Conservation (phyloP, 2,329 filamentous ascomycete genomes). For the Cladosporium sp. region DNA sequence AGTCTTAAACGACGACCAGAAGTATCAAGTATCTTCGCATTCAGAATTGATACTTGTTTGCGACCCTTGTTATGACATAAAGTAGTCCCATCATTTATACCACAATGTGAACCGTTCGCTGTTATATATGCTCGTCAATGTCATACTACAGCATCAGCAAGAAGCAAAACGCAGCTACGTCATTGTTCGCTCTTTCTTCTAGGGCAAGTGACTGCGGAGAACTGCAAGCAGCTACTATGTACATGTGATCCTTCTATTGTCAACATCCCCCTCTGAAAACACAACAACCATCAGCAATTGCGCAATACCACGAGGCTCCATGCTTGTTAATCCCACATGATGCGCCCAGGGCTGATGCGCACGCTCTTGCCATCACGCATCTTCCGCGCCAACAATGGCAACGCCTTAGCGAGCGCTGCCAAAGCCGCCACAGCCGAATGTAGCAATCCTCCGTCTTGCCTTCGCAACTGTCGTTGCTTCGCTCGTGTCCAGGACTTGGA, state of each 20-base stretch:
- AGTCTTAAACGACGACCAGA: background rate
- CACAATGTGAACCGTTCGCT: background rate
- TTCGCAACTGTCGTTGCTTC: constrained; percentile 32
- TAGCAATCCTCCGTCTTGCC: constrained; percentile 11
- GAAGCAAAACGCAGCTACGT: background rate
- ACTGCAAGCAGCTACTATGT: background rate
- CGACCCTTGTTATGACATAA: background rate
- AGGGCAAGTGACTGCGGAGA: background rate
- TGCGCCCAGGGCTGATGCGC: constrained; percentile 47
- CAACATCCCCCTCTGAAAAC: background rate
- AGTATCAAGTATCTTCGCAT: background rate
- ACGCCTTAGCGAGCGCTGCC: constrained; percentile 1
- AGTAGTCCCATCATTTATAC: background rate
- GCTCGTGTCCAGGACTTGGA: constrained; percentile 35
- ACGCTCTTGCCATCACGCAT: constrained; percentile 46
- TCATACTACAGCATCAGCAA: too few relatives aligned
- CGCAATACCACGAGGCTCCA: background rate
- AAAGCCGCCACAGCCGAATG: constrained; percentile 3
- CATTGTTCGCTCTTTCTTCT: constrained; percentile 3
- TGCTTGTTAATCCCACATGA: constrained; percentile 31
- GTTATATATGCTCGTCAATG: too few relatives aligned
- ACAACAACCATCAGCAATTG: background rate
- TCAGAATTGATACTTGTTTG: background rate
- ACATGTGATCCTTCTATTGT: background rate
- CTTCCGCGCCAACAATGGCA: constrained; percentile 27